Evolutionary conservation across 257 asterid species (phyloP).

Genomic region (Solanum okadae): DNA sequence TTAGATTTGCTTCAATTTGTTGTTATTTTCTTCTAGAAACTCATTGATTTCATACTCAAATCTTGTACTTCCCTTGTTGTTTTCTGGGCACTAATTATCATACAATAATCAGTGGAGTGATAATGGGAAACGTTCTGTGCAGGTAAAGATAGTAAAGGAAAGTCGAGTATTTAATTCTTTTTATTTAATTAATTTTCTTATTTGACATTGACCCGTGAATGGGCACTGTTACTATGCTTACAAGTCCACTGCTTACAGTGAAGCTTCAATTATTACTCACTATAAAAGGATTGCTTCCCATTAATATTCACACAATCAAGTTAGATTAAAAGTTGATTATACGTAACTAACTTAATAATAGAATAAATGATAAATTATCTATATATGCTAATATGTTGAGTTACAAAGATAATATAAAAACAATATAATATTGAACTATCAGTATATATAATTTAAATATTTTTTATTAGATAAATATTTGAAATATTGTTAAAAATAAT

Average conservation of each 20-base stretch:
- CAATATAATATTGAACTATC: not conserved
- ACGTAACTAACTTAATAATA: not conserved
- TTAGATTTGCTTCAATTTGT: slow-evolving; percentile 3
- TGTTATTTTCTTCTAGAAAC: not conserved
- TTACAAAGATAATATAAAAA: not conserved
- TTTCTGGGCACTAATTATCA: not conserved
- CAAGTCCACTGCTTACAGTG: not conserved
- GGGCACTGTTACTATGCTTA: not conserved
- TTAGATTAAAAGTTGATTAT: not conserved
- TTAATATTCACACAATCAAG: not conserved
- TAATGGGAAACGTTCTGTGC: slow-evolving; percentile 30
- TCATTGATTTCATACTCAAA: not conserved
- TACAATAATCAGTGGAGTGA: not conserved
- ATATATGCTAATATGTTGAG: not conserved
- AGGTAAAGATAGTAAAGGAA: slow-evolving; percentile 17
- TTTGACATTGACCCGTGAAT: not conserved
- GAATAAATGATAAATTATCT: not conserved
- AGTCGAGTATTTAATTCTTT: slow-evolving; percentile 5
- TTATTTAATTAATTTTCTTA: not conserved
- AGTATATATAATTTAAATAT: not conserved
- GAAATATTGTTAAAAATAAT: not conserved
- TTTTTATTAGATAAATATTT: not conserved
- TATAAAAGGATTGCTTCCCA: not conserved
- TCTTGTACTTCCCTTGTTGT: not conserved
- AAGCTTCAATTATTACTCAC: not conserved